A percentile compares a stretch with the other conserved stretches of the same genome.
Conservation (phyloP, 2,329 filamentous ascomycete species). For the Taxawa tesnikishii region DNA sequence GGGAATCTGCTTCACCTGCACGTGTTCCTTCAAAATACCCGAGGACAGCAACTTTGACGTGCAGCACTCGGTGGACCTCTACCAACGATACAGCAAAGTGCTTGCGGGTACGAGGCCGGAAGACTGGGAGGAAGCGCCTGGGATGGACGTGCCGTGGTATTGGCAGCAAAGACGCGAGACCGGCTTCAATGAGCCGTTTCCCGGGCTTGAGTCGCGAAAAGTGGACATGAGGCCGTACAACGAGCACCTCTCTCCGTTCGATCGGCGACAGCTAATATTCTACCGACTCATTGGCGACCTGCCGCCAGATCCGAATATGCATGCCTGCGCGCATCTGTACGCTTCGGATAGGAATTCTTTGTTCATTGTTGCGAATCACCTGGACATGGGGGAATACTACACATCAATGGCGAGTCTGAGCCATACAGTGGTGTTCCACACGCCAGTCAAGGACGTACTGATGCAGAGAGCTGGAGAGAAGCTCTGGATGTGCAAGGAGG, state of each 20-base stretch:
- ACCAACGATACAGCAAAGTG: slow-evolving; percentile 20
- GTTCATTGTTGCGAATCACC: slow-evolving; percentile 37
- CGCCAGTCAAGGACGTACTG: slow-evolving; percentile 23
- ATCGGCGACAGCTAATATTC: slow-evolving; percentile 29
- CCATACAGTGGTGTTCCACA: slow-evolving; percentile 37
- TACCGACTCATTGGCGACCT: slow-evolving; percentile 31
- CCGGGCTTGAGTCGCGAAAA: slow-evolving; percentile 36
- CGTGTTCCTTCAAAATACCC: slow-evolving; percentile 39
- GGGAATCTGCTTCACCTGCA: slow-evolving; percentile 38
- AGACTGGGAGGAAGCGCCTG: slow-evolving; percentile 20
- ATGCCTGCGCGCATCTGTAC: slow-evolving; percentile 46
- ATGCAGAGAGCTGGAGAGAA: slow-evolving; percentile 25
- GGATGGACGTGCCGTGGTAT: slow-evolving; percentile 23
- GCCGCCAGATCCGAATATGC: slow-evolving; percentile 35
- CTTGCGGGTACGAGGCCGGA: slow-evolving; percentile 20
- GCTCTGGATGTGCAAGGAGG: slow-evolving; percentile 39
- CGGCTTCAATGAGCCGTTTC: slow-evolving; percentile 26
- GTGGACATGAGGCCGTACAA: slow-evolving; percentile 42
- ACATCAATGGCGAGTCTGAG: slow-evolving; percentile 34
- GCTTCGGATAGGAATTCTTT: slow-evolving; percentile 44
- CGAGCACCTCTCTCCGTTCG: slow-evolving; percentile 19
- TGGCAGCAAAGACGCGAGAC: slow-evolving; percentile 20
- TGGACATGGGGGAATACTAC: slow-evolving; percentile 28
- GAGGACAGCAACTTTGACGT: slow-evolving; percentile 21
- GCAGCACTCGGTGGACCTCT: slow-evolving; percentile 23